A percentile compares a stretch with the other conserved stretches of the same genome.
These are phyloP conservation scores for Psophocarpus tetragonolobus DNA, from an alignment of 306 rosid genomes.

Conservation along the genomic window DNA sequence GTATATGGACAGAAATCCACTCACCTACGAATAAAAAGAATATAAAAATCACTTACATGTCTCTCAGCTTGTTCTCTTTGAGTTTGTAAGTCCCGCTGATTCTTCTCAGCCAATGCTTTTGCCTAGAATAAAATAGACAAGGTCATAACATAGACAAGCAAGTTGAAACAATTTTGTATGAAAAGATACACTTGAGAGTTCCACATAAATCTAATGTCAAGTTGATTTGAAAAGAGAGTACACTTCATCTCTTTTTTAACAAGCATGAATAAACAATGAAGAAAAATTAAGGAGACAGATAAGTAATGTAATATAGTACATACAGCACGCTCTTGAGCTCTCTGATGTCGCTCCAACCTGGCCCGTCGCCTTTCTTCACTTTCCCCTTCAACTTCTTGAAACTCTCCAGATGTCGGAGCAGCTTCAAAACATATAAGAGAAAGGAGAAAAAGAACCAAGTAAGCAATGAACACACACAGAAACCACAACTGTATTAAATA, in stretches of 20 bases:
- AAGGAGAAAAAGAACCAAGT: constrained; percentile 16
- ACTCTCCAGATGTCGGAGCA: constrained; percentile 74
- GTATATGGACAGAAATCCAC: constrained; percentile 11
- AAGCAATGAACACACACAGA: constrained; percentile 14
- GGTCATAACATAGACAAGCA: constrained; percentile 36
- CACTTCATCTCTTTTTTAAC: neutral
- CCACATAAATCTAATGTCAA: neutral
- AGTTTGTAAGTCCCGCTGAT: constrained; percentile 87
- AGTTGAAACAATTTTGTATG: constrained; percentile 1
- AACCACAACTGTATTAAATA: constrained; percentile 18
- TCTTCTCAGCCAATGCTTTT: constrained; percentile 96
- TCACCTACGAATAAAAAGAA: constrained; percentile 18
- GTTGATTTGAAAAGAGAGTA: neutral
- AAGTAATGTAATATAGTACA: constrained; percentile 33
- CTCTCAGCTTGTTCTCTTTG: constrained; percentile 99
- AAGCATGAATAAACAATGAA: constrained; percentile 15
- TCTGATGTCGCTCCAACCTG: constrained; percentile 89
- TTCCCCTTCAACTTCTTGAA: constrained; percentile 94
- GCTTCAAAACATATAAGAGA: constrained; percentile 50
- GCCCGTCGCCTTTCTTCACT: constrained; percentile 93
- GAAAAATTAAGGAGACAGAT: constrained; percentile 26
- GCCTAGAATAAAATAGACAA: constrained; percentile 49
- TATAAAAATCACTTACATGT: constrained; percentile 56
- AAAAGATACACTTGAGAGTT: neutral
- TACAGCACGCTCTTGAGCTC: constrained; percentile 89